phyloP scores from a whole-genome alignment of 2,329 filamentous ascomycete species.

The Xylaria polymorpha region DNA sequence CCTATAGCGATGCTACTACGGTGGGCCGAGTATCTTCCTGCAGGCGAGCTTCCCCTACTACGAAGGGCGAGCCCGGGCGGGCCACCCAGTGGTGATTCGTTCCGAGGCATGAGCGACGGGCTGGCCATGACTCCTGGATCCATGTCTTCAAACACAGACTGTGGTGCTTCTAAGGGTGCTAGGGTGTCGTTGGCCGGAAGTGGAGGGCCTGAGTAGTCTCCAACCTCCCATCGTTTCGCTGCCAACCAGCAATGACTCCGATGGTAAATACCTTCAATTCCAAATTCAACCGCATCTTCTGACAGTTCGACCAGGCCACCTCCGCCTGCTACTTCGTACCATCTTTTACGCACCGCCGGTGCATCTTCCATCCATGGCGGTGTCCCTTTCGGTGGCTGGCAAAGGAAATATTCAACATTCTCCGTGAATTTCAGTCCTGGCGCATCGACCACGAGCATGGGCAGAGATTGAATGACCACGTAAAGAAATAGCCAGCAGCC shows the following conservation, averaged over 20 bases:
- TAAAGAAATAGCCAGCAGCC: constrained; percentile 88
- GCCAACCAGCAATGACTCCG: constrained; percentile 53
- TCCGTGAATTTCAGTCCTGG: constrained; percentile 75
- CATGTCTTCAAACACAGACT: constrained; percentile 49
- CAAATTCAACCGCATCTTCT: constrained; percentile 65
- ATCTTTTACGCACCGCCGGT: constrained; percentile 72
- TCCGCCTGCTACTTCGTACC: constrained; percentile 79
- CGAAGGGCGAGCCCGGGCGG: constrained; percentile 47
- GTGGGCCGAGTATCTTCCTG: constrained; percentile 44
- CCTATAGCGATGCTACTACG: constrained; percentile 51
- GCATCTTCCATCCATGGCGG: constrained; percentile 79
- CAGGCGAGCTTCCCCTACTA: constrained; percentile 44
- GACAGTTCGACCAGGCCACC: constrained; percentile 68
- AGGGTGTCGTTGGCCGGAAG: constrained; percentile 43
- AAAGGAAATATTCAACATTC: constrained; percentile 84
- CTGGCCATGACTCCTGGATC: constrained; percentile 43
- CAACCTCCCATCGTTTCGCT: constrained; percentile 51
- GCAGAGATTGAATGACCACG: constrained; percentile 79
- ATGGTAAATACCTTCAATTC: constrained; percentile 52
- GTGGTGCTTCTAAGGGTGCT: constrained; percentile 48
- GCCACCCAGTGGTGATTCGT: constrained; percentile 45
- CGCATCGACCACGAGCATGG: constrained; percentile 81
- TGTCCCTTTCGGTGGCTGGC: constrained; percentile 77
- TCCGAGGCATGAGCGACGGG: constrained; percentile 44
- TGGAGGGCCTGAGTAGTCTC: constrained; percentile 40